phyloP scores from a whole-genome alignment of 805 yeast genomes.

The Lachancea nothofagi region DNA sequence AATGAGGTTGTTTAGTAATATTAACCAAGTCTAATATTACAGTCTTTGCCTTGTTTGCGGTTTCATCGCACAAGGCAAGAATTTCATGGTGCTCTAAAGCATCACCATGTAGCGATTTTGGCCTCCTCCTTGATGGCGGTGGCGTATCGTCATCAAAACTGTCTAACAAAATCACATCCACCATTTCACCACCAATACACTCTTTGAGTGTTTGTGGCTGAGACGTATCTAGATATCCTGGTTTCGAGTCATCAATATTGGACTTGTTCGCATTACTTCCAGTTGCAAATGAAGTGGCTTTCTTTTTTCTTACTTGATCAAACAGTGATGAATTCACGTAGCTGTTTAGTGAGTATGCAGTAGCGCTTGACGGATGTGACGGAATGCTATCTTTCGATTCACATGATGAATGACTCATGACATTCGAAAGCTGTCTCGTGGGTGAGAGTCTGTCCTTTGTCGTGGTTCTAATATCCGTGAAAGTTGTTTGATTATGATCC shows the following conservation, averaged over 20 bases:
- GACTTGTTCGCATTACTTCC: neutral
- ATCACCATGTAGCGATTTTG: conserved; percentile 4
- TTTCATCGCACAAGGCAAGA: conserved; percentile 26
- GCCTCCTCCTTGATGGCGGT: neutral
- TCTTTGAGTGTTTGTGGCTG: conserved; percentile 7
- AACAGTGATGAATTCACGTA: neutral
- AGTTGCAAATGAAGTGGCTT: neutral
- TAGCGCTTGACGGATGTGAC: conserved; percentile 19
- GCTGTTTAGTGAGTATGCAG: conserved; percentile 13
- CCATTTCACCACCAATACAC: conserved; percentile 19
- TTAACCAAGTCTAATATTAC: conserved; percentile 19
- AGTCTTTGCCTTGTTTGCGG: conserved; percentile 25
- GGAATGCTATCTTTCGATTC: conserved; percentile 27
- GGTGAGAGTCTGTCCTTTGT: conserved; percentile 11
- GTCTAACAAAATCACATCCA: conserved; percentile 26
- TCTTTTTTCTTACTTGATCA: neutral
- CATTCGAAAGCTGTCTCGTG: conserved; percentile 23
- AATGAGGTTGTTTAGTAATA: neutral
- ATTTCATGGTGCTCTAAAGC: conserved; percentile 12
- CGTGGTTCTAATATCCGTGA: neutral
- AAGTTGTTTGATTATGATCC: too few relatives aligned
- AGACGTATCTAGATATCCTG: neutral
- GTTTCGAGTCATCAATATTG: neutral
- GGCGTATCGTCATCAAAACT: conserved; percentile 11
- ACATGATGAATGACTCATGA: conserved; percentile 21